Conservation (phyloP, 768 basidiomycete genomes). For the Trametopsis cervina region DNA sequence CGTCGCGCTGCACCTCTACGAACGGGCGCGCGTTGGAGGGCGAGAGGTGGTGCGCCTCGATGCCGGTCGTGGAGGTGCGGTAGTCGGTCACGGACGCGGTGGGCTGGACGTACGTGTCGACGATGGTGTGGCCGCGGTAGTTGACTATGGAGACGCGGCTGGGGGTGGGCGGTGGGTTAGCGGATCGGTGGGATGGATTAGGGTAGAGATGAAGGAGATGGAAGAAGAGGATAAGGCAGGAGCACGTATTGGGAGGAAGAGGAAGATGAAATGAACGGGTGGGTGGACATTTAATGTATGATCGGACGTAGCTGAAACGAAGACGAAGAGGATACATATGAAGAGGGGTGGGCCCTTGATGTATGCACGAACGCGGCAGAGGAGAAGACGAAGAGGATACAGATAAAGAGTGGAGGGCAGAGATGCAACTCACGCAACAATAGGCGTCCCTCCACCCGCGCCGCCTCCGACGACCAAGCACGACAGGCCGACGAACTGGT, state of each 20-base stretch:
- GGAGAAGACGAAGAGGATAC: background rate
- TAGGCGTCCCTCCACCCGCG: slow-evolving; percentile 72
- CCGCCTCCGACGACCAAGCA: slow-evolving; percentile 63
- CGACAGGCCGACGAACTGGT: slow-evolving; percentile 53
- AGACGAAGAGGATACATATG: too few relatives aligned
- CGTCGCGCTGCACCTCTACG: slow-evolving; percentile 53
- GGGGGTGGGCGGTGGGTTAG: slow-evolving; percentile 3
- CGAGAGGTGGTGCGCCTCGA: slow-evolving; percentile 34
- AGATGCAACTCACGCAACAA: slow-evolving; percentile 60
- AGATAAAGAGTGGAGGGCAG: background rate
- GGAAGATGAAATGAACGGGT: too few relatives aligned
- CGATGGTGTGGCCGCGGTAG: slow-evolving; percentile 43
- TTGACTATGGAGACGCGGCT: slow-evolving; percentile 37
- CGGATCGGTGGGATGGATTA: too few relatives aligned
- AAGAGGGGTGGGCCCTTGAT: too few relatives aligned
- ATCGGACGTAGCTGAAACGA: too few relatives aligned
- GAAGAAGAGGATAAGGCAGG: too few relatives aligned
- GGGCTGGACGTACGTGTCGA: slow-evolving; percentile 62
- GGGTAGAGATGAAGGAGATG: too few relatives aligned
- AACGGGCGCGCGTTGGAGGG: slow-evolving; percentile 52
- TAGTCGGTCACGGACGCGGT: slow-evolving; percentile 68
- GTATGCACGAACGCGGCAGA: too few relatives aligned
- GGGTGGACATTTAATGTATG: too few relatives aligned
- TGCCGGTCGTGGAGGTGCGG: slow-evolving; percentile 58
- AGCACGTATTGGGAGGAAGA: too few relatives aligned